Evolutionary conservation across 345 rosid genomes (phyloP), one percentile per base, ranked within the genome.

Genomic region (Iberis pinnata): DNA sequence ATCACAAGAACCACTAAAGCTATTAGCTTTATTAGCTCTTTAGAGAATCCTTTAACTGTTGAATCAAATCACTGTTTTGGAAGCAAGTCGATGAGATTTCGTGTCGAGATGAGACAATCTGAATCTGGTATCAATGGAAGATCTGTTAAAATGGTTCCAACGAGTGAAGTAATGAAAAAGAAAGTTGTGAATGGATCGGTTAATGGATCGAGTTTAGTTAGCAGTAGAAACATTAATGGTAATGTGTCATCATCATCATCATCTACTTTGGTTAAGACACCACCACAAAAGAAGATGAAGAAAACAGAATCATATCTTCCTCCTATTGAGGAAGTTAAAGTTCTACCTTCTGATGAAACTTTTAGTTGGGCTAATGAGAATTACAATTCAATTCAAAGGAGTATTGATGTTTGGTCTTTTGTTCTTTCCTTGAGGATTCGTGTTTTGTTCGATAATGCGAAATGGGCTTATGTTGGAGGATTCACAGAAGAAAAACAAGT

Each of bases 361-460:
- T 90, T 87, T 73, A 84, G 93, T 72, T 90, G 98, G 98, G 96
- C 96, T 18, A 73, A 77, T 65, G 93, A 87, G 74, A 90, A 90
- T 32, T 90, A 90, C 42, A 90, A 64, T 61, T 69, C 78, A 13
- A 46, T 61, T 60, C 96, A 83, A 56, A 82, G 98, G 61, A 80
- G 73, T 54, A 56, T 81, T 32, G 98, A 90, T 75, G 81, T 90
- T 59, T 87, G 98, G 98, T 90, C 96, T 12, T 84, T 81, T 68
- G 79, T 84, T 60, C 22, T 84, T 37, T 73, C 95, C 13, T 69
- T 90, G 20, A 80, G 95, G 63, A 22, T 78, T 20, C 95, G 89
- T 16, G 65, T 90, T 49, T 66, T 80, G 65, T 74, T 90, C 5
- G 98, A 90, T 29, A 81, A 84, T 64, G 93, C 87, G 4, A 87